Evolutionary conservation across 768 basidiomycete species (phyloP).

Genomic region (Crucibulum laeve): DNA sequence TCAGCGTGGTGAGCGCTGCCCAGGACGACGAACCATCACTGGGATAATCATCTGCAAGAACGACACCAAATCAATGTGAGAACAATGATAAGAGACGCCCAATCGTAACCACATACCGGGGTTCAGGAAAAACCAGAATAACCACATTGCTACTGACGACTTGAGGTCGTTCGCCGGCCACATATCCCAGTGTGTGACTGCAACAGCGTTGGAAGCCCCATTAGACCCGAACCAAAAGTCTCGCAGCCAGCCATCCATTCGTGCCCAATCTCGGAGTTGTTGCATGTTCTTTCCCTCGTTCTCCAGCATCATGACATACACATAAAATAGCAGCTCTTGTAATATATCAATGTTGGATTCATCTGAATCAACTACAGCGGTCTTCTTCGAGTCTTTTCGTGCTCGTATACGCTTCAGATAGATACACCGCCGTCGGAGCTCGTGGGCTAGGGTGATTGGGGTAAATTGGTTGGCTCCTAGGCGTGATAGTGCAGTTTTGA

Average conservation of each 20-base stretch:
- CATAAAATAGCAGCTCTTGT: constrained; percentile 55
- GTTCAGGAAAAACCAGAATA: constrained; percentile 69
- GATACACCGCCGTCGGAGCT: constrained; percentile 60
- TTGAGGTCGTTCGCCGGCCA: constrained; percentile 58
- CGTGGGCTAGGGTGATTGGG: constrained; percentile 47
- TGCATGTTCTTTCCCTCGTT: constrained; percentile 69
- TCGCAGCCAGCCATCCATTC: constrained; percentile 58
- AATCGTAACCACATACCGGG: constrained; percentile 43
- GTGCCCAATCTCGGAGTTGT: constrained; percentile 69
- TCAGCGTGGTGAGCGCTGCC: constrained; percentile 46
- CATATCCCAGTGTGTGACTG: constrained; percentile 31
- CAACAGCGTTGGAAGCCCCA: constrained; percentile 50
- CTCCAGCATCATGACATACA: constrained; percentile 79
- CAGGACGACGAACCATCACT: constrained; percentile 34
- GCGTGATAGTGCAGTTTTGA: constrained; percentile 41
- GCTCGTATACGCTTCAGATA: constrained; percentile 53
- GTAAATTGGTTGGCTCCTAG: constrained; percentile 36
- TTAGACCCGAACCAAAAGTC: constrained; percentile 61
- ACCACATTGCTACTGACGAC: constrained; percentile 68
- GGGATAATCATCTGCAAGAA: constrained; percentile 40
- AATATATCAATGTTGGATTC: constrained; percentile 21
- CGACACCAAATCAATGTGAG: constrained; percentile 1
- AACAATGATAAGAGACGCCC: background rate
- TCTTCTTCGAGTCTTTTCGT: constrained; percentile 31
- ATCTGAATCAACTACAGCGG: constrained; percentile 15